Evolutionary conservation across 73 alveolate genomes (phyloP), one percentile per base, ranked within the genome.

Genomic region (Blepharisma japonicum): DNA sequence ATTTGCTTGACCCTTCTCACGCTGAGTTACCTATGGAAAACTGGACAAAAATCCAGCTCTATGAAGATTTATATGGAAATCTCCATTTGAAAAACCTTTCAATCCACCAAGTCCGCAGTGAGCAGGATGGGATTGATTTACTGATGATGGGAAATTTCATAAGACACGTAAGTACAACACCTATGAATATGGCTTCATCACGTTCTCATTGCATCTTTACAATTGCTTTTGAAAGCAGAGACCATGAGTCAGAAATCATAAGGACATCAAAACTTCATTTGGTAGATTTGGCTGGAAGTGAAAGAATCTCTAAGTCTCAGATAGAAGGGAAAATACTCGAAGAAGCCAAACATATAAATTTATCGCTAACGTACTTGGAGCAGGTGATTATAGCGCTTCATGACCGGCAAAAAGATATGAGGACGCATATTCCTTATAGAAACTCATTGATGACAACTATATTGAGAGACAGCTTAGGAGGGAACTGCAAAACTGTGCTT

Each of bases 161-260:
- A 23, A 54, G 98, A 27, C 92, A 92, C 77, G 95, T 92, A 32
- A 79, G 94, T 71, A 83, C 96, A 45, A 96, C 99, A 5, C 96
- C 98, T 46, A 93, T 94, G 98, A 96, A 96, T 80, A 81, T 82
- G 56, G 97, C 97, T 8, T 89, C 97, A 47, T 84, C 96, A 0
- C 55, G 99, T 61, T 90, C 98, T 11, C 99, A 96, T 81, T 94
- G 98, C 51, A 92, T 96, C 14, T 96, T 96, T 86, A 92, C 98
- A 9, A 89, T 92, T 45, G 93, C 95, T 39, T 83, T 96, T 14
- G 83, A 74, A 74, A 21, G 83, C 81, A n/a, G 78, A 21, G 81
- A 48, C 11, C 81, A 21, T 54, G 47, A 77, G 38, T 83, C 82
- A 55, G 95, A 88, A 51, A 74, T 85, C 66, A 88, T 87, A 55